Percentiles rank a stretch among this genome's conserved stretches.
Conservation (phyloP, 2,329 filamentous ascomycete species). For the Paracoccidioides brasiliensis region DNA sequence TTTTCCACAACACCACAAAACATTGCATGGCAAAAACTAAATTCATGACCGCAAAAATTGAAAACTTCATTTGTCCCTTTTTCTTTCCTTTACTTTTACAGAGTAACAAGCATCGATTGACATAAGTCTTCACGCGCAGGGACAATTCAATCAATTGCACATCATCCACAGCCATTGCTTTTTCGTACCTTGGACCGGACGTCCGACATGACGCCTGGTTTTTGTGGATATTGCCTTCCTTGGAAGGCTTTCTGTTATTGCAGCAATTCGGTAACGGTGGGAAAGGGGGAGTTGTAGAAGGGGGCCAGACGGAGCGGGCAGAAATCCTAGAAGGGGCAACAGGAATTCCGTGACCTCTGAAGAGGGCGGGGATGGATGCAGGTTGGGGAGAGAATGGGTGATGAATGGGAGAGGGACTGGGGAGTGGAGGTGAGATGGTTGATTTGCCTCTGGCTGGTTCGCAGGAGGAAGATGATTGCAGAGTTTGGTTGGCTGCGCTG, state of each 20-base stretch:
- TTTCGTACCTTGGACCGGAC: constrained; percentile 39
- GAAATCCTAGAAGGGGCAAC: constrained; percentile 18
- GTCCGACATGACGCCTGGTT: constrained; percentile 39
- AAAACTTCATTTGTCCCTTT: neutral
- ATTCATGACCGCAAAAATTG: neutral
- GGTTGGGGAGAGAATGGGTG: constrained; percentile 6
- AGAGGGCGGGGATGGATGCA: too few relatives aligned
- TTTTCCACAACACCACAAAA: neutral
- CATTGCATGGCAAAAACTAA: neutral
- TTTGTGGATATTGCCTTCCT: constrained; percentile 33
- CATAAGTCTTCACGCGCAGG: neutral
- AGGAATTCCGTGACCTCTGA: constrained; percentile 15
- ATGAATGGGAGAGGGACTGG: constrained; percentile 3
- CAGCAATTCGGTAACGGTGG: constrained; percentile 29
- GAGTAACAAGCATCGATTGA: too few relatives aligned
- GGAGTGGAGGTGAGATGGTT: constrained; percentile 10
- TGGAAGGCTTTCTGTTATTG: constrained; percentile 38
- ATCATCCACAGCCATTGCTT: neutral
- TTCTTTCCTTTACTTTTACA: too few relatives aligned
- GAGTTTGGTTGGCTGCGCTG: neutral
- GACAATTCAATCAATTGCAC: neutral
- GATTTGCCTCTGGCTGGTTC: neutral
- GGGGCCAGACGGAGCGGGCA: constrained; percentile 19
- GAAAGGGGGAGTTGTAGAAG: neutral
- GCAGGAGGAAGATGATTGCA: too few relatives aligned